Evolutionary conservation across 352 stramenopile genomes (phyloP).

Genomic region (Blastocystis sp.): DNA sequence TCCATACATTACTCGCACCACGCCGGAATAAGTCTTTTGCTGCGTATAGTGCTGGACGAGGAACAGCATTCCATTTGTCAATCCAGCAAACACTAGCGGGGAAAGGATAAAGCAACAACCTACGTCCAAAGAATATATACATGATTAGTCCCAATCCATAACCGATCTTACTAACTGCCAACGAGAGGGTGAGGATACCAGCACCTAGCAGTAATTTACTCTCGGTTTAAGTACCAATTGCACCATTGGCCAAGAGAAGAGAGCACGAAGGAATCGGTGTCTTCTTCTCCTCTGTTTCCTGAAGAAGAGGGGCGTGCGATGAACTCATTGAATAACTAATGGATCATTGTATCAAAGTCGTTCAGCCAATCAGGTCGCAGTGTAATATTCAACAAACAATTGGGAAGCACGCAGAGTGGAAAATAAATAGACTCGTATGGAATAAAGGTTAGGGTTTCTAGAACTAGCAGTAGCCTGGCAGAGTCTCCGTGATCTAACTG

Average conservation of each 20-base stretch:
- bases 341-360: neutral
- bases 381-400: neutral
- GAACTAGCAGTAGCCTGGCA: too few species aligned
- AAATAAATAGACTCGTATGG: too few species aligned
- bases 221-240: neutral
- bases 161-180: conserved; percentile 52
- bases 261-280: conserved; percentile 11
- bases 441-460: too few species aligned
- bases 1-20: conserved; percentile 28
- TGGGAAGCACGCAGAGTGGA: too few species aligned
- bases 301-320: conserved; percentile 1
- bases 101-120: neutral
- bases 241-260: conserved; percentile 34
- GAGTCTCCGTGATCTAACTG: too few species aligned
- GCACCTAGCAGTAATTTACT: neutral
- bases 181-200: conserved; percentile 44
- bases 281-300: conserved; percentile 1
- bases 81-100: conserved; percentile 15
- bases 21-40: conserved; percentile 49
- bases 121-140: conserved; percentile 56
- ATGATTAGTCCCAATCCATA: conserved; percentile 47
- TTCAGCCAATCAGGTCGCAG: neutral
- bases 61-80: conserved; percentile 53
- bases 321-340: conserved; percentile 1
- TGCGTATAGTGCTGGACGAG: conserved; percentile 17